A percentile compares a stretch with the other conserved stretches of the same genome.
These are phyloP conservation scores for Blastocrithidia nonstop DNA, from an alignment of 208 protist species.

Conservation along the genomic window DNA sequence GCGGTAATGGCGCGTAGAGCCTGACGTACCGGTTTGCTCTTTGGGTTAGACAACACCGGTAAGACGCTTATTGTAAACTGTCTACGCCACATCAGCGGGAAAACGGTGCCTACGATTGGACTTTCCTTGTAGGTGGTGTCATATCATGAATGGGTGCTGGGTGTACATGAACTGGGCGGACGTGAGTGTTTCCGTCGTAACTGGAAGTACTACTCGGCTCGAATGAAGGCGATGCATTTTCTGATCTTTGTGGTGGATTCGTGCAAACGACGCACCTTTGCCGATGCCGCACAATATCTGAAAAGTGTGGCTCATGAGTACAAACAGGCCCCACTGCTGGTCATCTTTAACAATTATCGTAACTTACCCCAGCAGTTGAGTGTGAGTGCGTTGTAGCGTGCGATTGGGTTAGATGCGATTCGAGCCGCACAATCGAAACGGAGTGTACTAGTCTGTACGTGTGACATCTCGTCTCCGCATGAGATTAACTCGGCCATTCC, in stretches of 20 bases:
- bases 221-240: slow-evolving; percentile 54
- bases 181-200: slow-evolving; percentile 70
- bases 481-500: slow-evolving; percentile 24
- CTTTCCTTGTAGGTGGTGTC: slow-evolving; percentile 50
- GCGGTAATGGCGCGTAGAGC: slow-evolving; percentile 25
- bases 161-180: slow-evolving; percentile 64
- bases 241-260: slow-evolving; percentile 66
- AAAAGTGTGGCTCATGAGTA: slow-evolving; percentile 34
- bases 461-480: slow-evolving; percentile 55
- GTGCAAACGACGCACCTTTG: slow-evolving; percentile 17
- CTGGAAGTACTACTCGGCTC: slow-evolving; percentile 55
- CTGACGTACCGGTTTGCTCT: slow-evolving; percentile 48
- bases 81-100: slow-evolving; percentile 33
- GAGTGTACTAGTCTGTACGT: slow-evolving; percentile 37
- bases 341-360: slow-evolving; percentile 78
- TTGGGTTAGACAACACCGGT: slow-evolving; percentile 66
- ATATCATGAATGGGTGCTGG: slow-evolving; percentile 76
- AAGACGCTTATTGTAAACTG: slow-evolving; percentile 73
- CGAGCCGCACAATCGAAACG: slow-evolving; percentile 11
- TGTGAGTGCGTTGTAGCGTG: slow-evolving; percentile 17
- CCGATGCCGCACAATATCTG: slow-evolving; percentile 41
- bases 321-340: slow-evolving; percentile 26
- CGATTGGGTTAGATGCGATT: slow-evolving; percentile 30
- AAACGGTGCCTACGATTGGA: slow-evolving; percentile 65
- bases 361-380: slow-evolving; percentile 14